Percentiles rank a stretch among this genome's conserved stretches.
These are phyloP conservation scores for Pythium rhizo-oryzae DNA, from an alignment of 352 stramenopile species.

Conservation along the genomic window DNA sequence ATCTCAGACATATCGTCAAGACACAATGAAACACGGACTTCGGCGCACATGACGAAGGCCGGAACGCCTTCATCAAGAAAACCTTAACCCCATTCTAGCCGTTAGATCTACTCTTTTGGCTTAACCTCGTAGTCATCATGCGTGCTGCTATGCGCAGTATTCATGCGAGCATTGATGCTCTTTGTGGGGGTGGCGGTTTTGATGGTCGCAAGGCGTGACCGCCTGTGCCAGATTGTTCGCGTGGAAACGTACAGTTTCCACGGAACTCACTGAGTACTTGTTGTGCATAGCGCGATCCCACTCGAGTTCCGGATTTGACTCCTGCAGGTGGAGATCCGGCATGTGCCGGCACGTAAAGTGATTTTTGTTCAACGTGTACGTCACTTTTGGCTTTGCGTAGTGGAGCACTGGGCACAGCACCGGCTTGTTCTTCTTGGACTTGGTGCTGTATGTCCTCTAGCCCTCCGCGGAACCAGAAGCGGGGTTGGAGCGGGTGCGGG, in stretches of 20 bases:
- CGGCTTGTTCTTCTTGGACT: background rate
- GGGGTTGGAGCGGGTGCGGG: background rate
- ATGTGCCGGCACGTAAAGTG: background rate
- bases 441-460: background rate
- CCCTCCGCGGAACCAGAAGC: background rate
- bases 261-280: background rate
- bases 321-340: background rate
- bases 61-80: too few species aligned
- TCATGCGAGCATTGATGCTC: too few species aligned
- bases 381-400: background rate
- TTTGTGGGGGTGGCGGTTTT: too few species aligned
- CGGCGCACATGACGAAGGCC: too few species aligned
- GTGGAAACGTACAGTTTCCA: background rate
- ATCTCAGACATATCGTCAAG: too few species aligned
- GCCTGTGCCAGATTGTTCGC: background rate
- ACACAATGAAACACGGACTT: too few species aligned
- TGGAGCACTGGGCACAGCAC: background rate
- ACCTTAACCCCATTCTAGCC: too few species aligned
- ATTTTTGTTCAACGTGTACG: background rate
- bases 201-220: background rate
- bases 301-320: background rate
- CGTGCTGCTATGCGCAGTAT: too few species aligned
- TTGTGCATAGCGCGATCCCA: background rate
- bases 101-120: too few species aligned
- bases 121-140: too few species aligned